A percentile compares a stretch with the other conserved stretches of the same genome.
Evolutionary conservation across 1,284 basidiomycete species (phyloP).

Genomic region (Schizopora paradoxa): DNA sequence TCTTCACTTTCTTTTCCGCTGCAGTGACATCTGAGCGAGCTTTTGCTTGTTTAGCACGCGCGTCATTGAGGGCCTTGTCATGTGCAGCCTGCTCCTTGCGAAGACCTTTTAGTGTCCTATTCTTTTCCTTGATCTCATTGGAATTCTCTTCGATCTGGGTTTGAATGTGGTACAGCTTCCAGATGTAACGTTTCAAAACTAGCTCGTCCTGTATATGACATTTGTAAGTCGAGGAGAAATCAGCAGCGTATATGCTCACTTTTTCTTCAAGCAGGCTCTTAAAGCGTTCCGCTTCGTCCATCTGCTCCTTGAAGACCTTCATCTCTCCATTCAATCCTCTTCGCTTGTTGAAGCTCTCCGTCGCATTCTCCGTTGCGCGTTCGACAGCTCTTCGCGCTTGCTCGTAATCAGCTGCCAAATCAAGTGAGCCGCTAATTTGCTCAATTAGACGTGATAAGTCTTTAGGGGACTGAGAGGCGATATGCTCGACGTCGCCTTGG

Average conservation of each 20-base stretch:
- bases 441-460: slow-evolving; percentile 91
- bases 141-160: slow-evolving; percentile 71
- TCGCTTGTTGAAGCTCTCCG: slow-evolving; percentile 90
- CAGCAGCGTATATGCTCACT: slow-evolving; percentile 37
- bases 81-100: slow-evolving; percentile 64
- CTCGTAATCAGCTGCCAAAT: slow-evolving; percentile 87
- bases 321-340: slow-evolving; percentile 93
- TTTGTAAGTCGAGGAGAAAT: slow-evolving; percentile 2
- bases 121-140: slow-evolving; percentile 65
- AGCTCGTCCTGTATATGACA: slow-evolving; percentile 63
- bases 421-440: slow-evolving; percentile 91
- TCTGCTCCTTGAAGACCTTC: slow-evolving; percentile 97
- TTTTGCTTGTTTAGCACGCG: slow-evolving; percentile 76
- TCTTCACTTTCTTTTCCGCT: slow-evolving; percentile 74
- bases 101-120: slow-evolving; percentile 61
- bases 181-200: slow-evolving; percentile 79
- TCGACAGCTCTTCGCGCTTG: slow-evolving; percentile 84
- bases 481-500: slow-evolving; percentile 97
- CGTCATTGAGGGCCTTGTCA: slow-evolving; percentile 69
- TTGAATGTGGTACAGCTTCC: slow-evolving; percentile 90
- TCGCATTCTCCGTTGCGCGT: slow-evolving; percentile 88
- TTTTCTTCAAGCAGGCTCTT: slow-evolving; percentile 70
- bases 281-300: slow-evolving; percentile 88
- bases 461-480: slow-evolving; percentile 91
- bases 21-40: slow-evolving; percentile 69